phyloP scores from a whole-genome alignment of 352 stramenopile species.

The Pythium scleroteichum region DNA sequence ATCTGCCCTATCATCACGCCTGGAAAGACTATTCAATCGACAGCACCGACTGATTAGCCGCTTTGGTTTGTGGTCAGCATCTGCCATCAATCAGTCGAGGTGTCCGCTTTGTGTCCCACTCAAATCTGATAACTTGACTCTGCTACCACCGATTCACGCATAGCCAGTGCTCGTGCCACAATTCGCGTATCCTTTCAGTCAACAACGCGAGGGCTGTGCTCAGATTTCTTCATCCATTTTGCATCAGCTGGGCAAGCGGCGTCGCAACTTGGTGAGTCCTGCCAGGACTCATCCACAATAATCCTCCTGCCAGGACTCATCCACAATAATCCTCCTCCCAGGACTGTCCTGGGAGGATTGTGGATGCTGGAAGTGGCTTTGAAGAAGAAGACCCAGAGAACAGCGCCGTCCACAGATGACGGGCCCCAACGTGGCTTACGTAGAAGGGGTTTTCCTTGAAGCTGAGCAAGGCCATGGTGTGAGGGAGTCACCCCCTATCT shows the following conservation, averaged over 20 bases:
- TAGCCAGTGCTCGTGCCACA: background rate
- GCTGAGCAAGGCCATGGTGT: background rate
- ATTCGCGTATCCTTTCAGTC: slow-evolving; percentile 6
- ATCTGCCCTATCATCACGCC: too few relatives aligned
- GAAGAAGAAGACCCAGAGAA: too few relatives aligned
- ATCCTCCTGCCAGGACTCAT: too few relatives aligned
- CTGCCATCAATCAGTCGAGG: too few relatives aligned
- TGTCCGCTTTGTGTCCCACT: too few relatives aligned
- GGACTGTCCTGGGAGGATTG: too few relatives aligned
- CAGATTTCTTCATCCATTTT: background rate
- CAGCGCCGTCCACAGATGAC: background rate
- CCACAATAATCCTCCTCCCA: too few relatives aligned
- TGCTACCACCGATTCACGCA: background rate
- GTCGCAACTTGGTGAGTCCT: too few relatives aligned
- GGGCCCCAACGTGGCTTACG: background rate
- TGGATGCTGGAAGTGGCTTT: too few relatives aligned
- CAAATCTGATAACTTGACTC: background rate
- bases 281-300: too few relatives aligned
- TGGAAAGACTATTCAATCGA: background rate
- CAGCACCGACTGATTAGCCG: background rate
- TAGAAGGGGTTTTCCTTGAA: background rate
- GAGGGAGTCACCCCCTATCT: background rate
- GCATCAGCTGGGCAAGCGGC: too few relatives aligned
- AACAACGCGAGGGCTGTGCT: background rate
- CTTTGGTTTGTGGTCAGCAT: background rate